Evolutionary conservation across 768 basidiomycete species (phyloP).

Genomic region (Tephrocybe sp.): DNA sequence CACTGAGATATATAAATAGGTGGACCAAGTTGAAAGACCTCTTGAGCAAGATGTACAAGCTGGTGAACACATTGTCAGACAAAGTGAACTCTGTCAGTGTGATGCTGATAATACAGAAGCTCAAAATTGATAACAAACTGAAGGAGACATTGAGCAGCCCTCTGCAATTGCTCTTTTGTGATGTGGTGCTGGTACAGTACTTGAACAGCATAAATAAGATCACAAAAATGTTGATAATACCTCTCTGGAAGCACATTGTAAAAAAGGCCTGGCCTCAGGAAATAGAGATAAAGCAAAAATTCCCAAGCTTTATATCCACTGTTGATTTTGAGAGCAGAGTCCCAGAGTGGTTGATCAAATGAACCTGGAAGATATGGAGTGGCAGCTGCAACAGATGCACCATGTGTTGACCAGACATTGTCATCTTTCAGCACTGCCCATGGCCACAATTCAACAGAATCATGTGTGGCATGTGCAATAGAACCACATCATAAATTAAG

Average conservation of each 20-base stretch:
- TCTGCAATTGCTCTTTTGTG: neutral
- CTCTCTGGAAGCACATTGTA: slow-evolving; percentile 16
- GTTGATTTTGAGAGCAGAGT: slow-evolving; percentile 38
- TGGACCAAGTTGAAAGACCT: slow-evolving; percentile 26
- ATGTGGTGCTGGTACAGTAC: slow-evolving; percentile 24
- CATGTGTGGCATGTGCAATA: slow-evolving; percentile 15
- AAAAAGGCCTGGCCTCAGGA: slow-evolving; percentile 27
- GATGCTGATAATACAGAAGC: slow-evolving; percentile 27
- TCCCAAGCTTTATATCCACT: slow-evolving; percentile 1
- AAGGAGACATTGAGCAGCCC: neutral
- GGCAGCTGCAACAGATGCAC: slow-evolving; percentile 27
- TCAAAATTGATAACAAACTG: neutral
- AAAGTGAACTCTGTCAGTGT: slow-evolving; percentile 32
- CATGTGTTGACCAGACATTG: slow-evolving; percentile 33
- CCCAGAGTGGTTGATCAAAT: slow-evolving; percentile 40
- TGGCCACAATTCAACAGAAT: slow-evolving; percentile 21
- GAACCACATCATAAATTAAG: slow-evolving; percentile 32
- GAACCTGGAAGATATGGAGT: slow-evolving; percentile 36
- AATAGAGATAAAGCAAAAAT: slow-evolving; percentile 25
- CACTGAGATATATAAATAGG: slow-evolving; percentile 22
- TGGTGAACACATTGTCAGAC: slow-evolving; percentile 29
- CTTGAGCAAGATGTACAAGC: slow-evolving; percentile 23
- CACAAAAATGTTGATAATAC: slow-evolving; percentile 25
- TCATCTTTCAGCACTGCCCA: slow-evolving; percentile 27
- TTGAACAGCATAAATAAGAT: slow-evolving; percentile 21